Evolutionary conservation across 805 yeast species (phyloP).

Genomic region (Yarrowia bubula): DNA sequence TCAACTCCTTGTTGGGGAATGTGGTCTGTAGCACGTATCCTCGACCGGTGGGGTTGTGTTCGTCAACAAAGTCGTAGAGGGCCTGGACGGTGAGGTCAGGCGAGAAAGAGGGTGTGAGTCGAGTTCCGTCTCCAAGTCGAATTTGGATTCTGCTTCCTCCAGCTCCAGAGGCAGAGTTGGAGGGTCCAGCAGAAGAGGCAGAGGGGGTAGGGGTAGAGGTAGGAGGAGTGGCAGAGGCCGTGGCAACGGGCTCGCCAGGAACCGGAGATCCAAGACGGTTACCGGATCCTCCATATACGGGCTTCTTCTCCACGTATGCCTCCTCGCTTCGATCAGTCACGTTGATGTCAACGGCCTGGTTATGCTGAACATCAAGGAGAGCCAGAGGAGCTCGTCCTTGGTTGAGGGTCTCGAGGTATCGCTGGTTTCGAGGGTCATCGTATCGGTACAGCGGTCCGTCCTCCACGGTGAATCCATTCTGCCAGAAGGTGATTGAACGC

Average conservation of each 20-base stretch:
- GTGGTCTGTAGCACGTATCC: conserved; percentile 69
- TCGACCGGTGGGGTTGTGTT: conserved; percentile 47
- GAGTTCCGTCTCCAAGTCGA: conserved; percentile 77
- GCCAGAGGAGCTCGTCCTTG: conserved; percentile 89
- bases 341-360: conserved; percentile 90
- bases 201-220: conserved; percentile 27
- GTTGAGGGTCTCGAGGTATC: conserved; percentile 73
- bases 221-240: conserved; percentile 19
- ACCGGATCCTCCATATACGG: conserved; percentile 66
- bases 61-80: conserved; percentile 67
- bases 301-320: conserved; percentile 69
- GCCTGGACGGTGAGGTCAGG: conserved; percentile 61
- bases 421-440: conserved; percentile 87
- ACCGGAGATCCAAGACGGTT: conserved; percentile 86
- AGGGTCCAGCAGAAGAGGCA: conserved; percentile 30
- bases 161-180: conserved; percentile 10
- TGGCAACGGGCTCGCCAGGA: conserved; percentile 56
- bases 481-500: conserved; percentile 91
- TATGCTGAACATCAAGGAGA: conserved; percentile 75
- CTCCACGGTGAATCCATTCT: conserved; percentile 92
- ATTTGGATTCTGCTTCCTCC: conserved; percentile 63
- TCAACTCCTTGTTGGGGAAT: conserved; percentile 76
- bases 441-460: conserved; percentile 83
- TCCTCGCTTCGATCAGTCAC: conserved; percentile 81
- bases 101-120: conserved; percentile 61